Base-by-base conservation (phyloP, 208 protist species). In the Trypanosoma lewisi region DNA sequence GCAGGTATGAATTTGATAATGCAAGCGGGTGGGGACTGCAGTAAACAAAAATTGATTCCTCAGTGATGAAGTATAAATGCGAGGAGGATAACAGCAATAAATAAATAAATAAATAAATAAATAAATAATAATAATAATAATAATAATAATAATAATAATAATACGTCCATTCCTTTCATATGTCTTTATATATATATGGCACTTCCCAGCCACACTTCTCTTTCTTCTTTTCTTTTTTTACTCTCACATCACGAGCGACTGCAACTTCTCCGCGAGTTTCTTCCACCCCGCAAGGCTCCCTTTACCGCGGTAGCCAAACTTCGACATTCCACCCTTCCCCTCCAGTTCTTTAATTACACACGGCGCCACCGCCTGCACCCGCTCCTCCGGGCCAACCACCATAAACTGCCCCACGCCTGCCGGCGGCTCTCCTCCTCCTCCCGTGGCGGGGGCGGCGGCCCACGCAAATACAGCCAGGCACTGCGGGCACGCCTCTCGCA, bases 241-340 rank as follows among this genome's bases (percentile, higher is more conserved):
- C 14, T 42, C 14, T 7, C 52, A 53, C 16, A 19, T 56, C 45
- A 39, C 42, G n/a, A n/a, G n/a, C n/a, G 25, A 51, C n/a, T 69
- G 36, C 21, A 88, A 65, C 25, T 44, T 62, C 56, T 78, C 52
- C 44, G 75, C 75, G n/a, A 89, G 63, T 47, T 55, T 34, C 12
- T 78, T 67, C 87, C 87, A 94, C 48, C 78, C 66, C 7, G 67
- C 72, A 41, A 94, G 57, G 23, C 61, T 83, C 14, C 87, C 78
- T 62, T 94, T 94, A 6, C 83, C 87, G 37, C 87, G 82, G 63
- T 86, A 94, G 5, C 87, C 83, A 16, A 67, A 49, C 68, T 87
- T 89, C 4, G 87, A 91, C 45, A 77, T 67, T 17, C 87, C 83
- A 16, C 87, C 87, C 57, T 87, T 91, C 14, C 75, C 83, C 30